phyloP scores from a whole-genome alignment of 202 grass and related monocot genomes.

The Tripidium arundinaceum region DNA sequence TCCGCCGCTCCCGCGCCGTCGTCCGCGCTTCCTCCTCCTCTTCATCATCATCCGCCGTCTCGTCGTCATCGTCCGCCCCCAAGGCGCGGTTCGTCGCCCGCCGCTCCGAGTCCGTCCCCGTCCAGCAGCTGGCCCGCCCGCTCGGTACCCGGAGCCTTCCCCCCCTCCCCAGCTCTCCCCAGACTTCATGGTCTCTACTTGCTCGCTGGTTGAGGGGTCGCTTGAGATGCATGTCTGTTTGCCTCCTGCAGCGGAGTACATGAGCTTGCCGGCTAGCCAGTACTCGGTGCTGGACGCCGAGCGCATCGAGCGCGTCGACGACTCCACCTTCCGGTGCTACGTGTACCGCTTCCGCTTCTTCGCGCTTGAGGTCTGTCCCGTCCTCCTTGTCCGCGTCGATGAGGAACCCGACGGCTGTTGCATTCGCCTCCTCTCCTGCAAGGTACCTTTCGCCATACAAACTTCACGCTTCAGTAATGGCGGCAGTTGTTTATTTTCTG shows the following conservation, averaged over 20 bases:
- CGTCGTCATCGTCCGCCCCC: constrained; percentile 47
- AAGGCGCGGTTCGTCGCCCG: constrained; percentile 79
- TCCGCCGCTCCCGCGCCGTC: constrained; percentile 17
- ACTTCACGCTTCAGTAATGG: background rate
- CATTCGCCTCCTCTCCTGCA: constrained; percentile 86
- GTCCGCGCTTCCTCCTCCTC: constrained; percentile 28
- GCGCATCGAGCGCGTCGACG: constrained; percentile 88
- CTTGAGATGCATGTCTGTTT: background rate
- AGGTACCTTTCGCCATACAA: constrained; percentile 26
- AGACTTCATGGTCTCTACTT: background rate
- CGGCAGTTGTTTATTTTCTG: constrained; percentile 6
- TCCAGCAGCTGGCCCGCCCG: constrained; percentile 68
- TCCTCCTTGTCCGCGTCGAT: constrained; percentile 90
- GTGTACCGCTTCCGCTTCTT: constrained; percentile 97
- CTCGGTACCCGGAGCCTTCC: constrained; percentile 39
- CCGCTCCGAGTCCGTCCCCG: constrained; percentile 68
- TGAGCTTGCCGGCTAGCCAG: constrained; percentile 90
- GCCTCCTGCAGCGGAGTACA: constrained; percentile 68
- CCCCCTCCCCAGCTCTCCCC: background rate
- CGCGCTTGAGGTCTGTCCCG: constrained; percentile 88
- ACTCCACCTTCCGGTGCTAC: constrained; percentile 83
- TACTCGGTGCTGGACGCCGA: constrained; percentile 97
- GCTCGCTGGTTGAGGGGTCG: background rate
- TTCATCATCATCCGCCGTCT: constrained; percentile 13
- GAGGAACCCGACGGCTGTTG: constrained; percentile 77